Conservation (phyloP, 129 eudicot genomes). For the Centella asiatica region DNA sequence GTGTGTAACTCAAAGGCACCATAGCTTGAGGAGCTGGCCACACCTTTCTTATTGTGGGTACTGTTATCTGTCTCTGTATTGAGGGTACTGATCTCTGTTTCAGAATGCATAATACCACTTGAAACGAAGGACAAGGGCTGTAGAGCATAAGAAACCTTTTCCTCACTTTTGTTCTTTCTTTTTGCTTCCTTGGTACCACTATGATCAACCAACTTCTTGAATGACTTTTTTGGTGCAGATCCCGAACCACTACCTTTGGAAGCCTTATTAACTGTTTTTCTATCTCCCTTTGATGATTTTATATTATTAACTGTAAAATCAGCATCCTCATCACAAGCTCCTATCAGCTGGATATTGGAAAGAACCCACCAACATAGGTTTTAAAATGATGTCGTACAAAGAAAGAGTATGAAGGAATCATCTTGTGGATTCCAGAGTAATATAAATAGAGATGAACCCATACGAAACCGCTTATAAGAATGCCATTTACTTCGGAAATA, state of each 20-base stretch:
- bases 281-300: slow-evolving; percentile 14
- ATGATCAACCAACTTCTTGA: slow-evolving; percentile 17
- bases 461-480: neutral
- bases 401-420: neutral
- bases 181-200: slow-evolving; percentile 24
- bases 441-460: neutral
- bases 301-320: slow-evolving; percentile 37
- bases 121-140: slow-evolving; percentile 81
- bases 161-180: slow-evolving; percentile 28
- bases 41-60: slow-evolving; percentile 12
- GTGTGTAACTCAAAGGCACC: slow-evolving; percentile 93
- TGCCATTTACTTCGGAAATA: neutral
- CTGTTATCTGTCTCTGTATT: slow-evolving; percentile 27
- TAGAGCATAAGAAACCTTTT: slow-evolving; percentile 44
- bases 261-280: slow-evolving; percentile 16
- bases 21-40: slow-evolving; percentile 30
- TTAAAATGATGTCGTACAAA: neutral
- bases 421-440: neutral
- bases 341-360: slow-evolving; percentile 50
- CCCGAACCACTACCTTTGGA: slow-evolving; percentile 24
- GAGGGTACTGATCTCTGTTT: slow-evolving; percentile 15
- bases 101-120: slow-evolving; percentile 57
- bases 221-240: slow-evolving; percentile 18
- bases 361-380: slow-evolving; percentile 2
- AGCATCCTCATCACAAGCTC: slow-evolving; percentile 44